Evolutionary conservation across 495 filamentous ascomycete species (phyloP), one percentile per base, ranked within the genome.

Genomic region (Umbilicaria muhlenbergii): DNA sequence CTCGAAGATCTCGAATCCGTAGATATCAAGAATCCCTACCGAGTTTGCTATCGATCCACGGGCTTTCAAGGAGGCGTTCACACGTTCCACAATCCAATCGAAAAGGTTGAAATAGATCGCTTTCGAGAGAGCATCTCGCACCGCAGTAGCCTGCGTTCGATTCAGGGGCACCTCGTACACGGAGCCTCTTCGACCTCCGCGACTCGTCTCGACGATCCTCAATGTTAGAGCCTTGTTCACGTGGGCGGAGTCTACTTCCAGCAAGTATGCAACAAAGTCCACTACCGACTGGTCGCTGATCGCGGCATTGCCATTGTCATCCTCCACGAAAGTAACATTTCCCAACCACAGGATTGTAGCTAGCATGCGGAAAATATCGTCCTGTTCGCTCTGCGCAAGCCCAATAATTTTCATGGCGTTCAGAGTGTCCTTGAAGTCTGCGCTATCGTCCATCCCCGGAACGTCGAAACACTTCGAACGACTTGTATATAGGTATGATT

Each of bases 1-100:
- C 60, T 99, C 91, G 51, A 99, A 99, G 50, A 99, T 99, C 61
- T 99, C 92, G 53, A 99, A 99, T 13, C 92, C 92, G 61, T 99
- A 99, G 48, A 99, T 99, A 72, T 99, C 92, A 39, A 99, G 74
- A 61, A 99, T 96, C 59, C 91, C 91, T 53, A 99, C 91, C 2
- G 84, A 83, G 58, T 94, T 86, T 11, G 78, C 65, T 8, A 84
- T 64, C 0, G 78, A 60, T 11, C 81, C 80, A 21, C 83, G 74
- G 31, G 91, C 87, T 61, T 80, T 76, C 52, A 98, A 63, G 10
- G 91, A 94, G 39, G 77, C 69, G 54, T 98, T 98, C 47, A 96
- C 83, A 12, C 92, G 81, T 47, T 80, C 76, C 28, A 96, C 86
- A 49, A 99, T 96, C 91, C 91, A 99, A 58, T 99, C 91, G 54